phyloP scores from a whole-genome alignment of 768 basidiomycete species.

The Multifurca ochricompacta region DNA sequence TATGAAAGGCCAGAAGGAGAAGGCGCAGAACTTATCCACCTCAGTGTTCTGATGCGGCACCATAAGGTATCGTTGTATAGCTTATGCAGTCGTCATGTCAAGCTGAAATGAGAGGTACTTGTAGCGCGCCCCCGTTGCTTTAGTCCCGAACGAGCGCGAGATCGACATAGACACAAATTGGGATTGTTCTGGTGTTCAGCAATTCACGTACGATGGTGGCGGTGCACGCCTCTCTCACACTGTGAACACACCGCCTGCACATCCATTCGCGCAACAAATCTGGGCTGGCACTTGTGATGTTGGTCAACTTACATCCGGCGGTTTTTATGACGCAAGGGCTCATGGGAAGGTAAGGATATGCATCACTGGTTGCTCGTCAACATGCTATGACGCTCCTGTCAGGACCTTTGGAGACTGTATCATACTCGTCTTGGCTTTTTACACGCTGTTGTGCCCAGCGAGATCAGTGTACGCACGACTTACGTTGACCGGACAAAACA shows the following conservation, averaged over 20 bases:
- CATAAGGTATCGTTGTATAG: constrained; percentile 33
- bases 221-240: constrained; percentile 33
- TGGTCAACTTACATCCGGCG: constrained; percentile 39
- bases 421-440: constrained; percentile 32
- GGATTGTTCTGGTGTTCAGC: constrained; percentile 33
- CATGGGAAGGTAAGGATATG: constrained; percentile 33
- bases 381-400: neutral
- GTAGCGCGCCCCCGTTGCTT: constrained; percentile 41
- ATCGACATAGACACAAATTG: constrained; percentile 33
- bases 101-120: neutral
- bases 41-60: constrained; percentile 37
- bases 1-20: constrained; percentile 33
- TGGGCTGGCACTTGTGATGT: constrained; percentile 42
- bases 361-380: neutral
- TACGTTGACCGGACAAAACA: constrained; percentile 38
- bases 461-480: constrained; percentile 36
- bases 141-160: constrained; percentile 36
- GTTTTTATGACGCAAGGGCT: constrained; percentile 33
- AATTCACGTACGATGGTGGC: constrained; percentile 32
- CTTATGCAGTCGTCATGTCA: neutral
- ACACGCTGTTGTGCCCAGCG: constrained; percentile 28
- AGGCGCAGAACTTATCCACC: constrained; percentile 30
- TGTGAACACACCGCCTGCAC: constrained; percentile 31
- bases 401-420: constrained; percentile 43
- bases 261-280: constrained; percentile 35